Base-by-base conservation (phyloP, 306 rosid genomes). In the Malus sieversii region DNA sequence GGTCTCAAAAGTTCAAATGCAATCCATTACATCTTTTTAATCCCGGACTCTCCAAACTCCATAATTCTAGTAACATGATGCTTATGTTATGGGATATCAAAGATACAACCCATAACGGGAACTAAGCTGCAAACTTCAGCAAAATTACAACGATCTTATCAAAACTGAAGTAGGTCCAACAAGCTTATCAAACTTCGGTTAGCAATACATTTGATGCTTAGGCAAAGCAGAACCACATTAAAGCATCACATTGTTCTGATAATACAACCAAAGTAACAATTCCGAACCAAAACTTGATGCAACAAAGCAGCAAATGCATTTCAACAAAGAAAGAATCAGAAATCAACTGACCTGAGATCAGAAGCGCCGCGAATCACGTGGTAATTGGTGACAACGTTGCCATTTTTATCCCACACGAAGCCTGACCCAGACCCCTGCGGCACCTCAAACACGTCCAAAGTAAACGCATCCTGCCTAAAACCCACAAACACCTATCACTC, bases 291-390 rank as follows among this genome's bases (percentile, higher is more conserved):
- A 52, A 35, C 4, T 15, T 23, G 27, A 44, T 57, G 64, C 72
- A 60, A 33, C 46, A 8, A 63, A 69, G 55, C 11, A 45, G 42
- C 25, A 48, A n/a, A 22, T 68, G 27, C 76, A 77, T 30, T 70
- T 25, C 25, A 65, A 78, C 4, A 8, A 18, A 64, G 75, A 23
- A 61, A 32, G 46, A 68, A 3, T 12, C 38, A 4, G 19, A 70
- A 69, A 51, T 11, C 61, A 68, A 52, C 87, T 44, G 74, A 96
- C 99, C 87, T 96, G 80, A 96, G 97, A 88, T 96, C 99, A 70
- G 99, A 96, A 77, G 99, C 99, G 81, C 99, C 99, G 32, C 99
- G 92, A 73, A 96, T 96, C 70, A 96, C 99, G 20, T 92, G 99
- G 75, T 90, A 96, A 85, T 96, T 96, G 76, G 99, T 96, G 77